Evolutionary conservation across 1,284 basidiomycete genomes (phyloP), one percentile per base, ranked within the genome.

Genomic region (Puccinia brachypodii): DNA sequence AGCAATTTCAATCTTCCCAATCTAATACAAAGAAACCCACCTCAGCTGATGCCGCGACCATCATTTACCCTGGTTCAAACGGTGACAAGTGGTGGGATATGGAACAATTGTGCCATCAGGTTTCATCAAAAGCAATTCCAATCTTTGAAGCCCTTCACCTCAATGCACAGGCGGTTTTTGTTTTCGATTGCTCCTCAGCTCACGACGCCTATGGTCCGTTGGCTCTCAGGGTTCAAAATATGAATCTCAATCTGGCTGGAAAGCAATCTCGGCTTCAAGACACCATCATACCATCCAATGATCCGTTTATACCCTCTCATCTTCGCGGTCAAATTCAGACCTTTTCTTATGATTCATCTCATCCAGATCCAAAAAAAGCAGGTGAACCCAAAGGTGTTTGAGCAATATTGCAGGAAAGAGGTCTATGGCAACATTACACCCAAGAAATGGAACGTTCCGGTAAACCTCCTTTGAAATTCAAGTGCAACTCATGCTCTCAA

Each of bases 81-180:
- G 72, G 72, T n/a, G 50, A 56, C 22, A 36, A 58, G 7, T 74
- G 72, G 72, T 74, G 72, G 72, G 72, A 74, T 47, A 74, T 74
- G 72, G 72, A 74, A 22, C 47, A 74, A 47, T 47, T 74, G 3
- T 56, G 47, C 36, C 36, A 33, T 13, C 50, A 74, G 33, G 72
- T 74, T 3, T 56, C 31, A 33, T 14, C 14, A n/a, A 50, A 56
- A 36, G 56, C 50, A 8, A 50, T 74, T n/a, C 72, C 72, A 56
- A 74, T 74, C 25, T 74, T 74, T 16, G 31, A 74, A n/a, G 22
- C 47, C n/a, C 38, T 74, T 19, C 72, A 74, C 38, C 72, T 47
- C 38, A 14, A 74, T 22, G 28, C 47, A 11, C 71, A 73, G 36
- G 71, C 31, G 1, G 71, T 73, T 19, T 73, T 73, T 53, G 28